Conservation (phyloP, 2,329 filamentous ascomycete species). For the Exserohilum turcica region DNA sequence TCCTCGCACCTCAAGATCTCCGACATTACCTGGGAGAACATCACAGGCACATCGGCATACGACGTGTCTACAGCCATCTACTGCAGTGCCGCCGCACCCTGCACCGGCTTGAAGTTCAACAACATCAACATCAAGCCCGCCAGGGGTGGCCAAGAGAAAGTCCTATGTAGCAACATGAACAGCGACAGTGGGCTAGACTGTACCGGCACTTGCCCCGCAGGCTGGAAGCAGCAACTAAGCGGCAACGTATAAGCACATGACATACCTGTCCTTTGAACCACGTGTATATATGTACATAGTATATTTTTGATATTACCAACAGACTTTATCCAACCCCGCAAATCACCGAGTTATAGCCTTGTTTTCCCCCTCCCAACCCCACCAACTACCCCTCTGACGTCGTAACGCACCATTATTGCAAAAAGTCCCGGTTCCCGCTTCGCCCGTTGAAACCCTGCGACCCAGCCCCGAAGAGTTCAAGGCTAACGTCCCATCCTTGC, state of each 20-base stretch:
- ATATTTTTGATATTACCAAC: no score
- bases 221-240: slow-evolving; percentile 33
- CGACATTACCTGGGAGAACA: slow-evolving; percentile 57
- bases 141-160: slow-evolving; percentile 27
- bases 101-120: slow-evolving; percentile 54
- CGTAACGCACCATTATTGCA: no score
- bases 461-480: no score
- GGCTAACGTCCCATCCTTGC: no score
- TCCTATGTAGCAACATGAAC: slow-evolving; percentile 36
- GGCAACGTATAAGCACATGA: slow-evolving; percentile 22
- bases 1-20: slow-evolving; percentile 45
- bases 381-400: no score
- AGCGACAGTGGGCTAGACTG: slow-evolving; percentile 32
- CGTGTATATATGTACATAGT: neutral
- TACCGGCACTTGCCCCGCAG: slow-evolving; percentile 32
- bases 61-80: slow-evolving; percentile 57
- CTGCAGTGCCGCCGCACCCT: slow-evolving; percentile 46
- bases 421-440: no score
- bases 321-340: no score
- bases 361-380: no score
- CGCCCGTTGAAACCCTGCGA: no score
- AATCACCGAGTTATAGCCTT: no score
- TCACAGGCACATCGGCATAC: slow-evolving; percentile 50
- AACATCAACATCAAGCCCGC: slow-evolving; percentile 53
- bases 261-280: neutral